Evolutionary conservation across 2,329 filamentous ascomycete species (phyloP), one percentile per base, ranked within the genome.

Genomic region (Nectriaceae sp.): DNA sequence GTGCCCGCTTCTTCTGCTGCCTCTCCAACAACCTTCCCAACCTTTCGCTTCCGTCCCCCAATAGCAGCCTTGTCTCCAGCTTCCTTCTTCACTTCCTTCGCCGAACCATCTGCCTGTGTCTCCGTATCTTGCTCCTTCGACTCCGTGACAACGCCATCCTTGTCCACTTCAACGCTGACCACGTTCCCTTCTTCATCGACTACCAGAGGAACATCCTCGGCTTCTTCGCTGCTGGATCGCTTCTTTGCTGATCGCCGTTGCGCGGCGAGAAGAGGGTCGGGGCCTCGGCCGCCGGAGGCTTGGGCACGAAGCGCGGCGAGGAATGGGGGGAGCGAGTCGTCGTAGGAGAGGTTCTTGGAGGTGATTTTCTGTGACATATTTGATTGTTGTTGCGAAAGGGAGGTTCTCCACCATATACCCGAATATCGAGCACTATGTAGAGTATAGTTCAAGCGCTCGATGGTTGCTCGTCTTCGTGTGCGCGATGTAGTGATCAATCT

Each of bases 191-290:
- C 76, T 64, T 90, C 88, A 56, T 93, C 82, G 4, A 94, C 82
- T 43, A 90, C 83, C 0, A 90, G 77, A 0, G 89, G 89, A 42
- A 78, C 85, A 65, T 93, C 89, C 57, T 93, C 89, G 11, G 87
- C 87, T 51, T 90, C 84, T 35, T 85, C 85, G 57, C 86, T 84
- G 50, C 74, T 81, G 15, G 80, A 82, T 29, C 76, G 77, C 69
- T 74, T 79, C 70, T 75, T 79, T 49, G 62, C 68, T 41, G 75
- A 71, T n/a, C 80, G 71, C 2, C 78, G 70, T 16, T 72, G 73
- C 5, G 70, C 72, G 2, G 78, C 74, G 31, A 82, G 70, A 36
- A 80, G 70, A 4, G 78, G 76, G 47, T 83, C 77, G 58, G 82
- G 72, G 31, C 78, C 70, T 68, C 74, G 64, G 75, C 67, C 61